Base-by-base conservation (phyloP, 2,329 filamentous ascomycete species). In the Kalaharituber pfeilii region DNA sequence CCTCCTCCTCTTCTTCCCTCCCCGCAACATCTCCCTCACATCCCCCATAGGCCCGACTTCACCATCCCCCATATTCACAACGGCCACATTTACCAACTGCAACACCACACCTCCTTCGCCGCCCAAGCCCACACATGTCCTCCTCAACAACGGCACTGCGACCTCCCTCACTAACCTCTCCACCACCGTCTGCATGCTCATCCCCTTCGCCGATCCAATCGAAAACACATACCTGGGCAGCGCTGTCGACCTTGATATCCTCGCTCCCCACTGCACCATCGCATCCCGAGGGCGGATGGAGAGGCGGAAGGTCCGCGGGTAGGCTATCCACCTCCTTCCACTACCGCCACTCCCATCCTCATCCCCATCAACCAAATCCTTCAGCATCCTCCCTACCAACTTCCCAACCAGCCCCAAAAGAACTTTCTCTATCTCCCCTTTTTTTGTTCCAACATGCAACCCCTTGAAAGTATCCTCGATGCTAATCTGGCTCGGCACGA, bases 391-490 rank as follows among this genome's bases (percentile, higher is more conserved):
- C 55, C 25, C 67, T 63, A 44, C 70, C 65, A 30, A 62, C 56
- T 30, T 64, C 58, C 27, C 66, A 49, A 42, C 52, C 52, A 59
- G n/a, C 26, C 33, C 27, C 54, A 52, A 47, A 24, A 62, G 52
- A n/a, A 59, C 55, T 7, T 45, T 44, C 51, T 56, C 50, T 45
- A 71, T 69, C 20, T 76, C 73, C 9, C 69, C 69, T 71, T 60
- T 83, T 86, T 11, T 71, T 72, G 0, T 82, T 4, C 33, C 33
- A 13, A 15, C 20, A 36, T 36, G 30, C 74, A 1, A 95, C 68
- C 39, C 78, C 24, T 78, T 75, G 66, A 94, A 96, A 15, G 86
- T 91, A 68, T 96, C 88, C 66, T 96, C 89, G 59, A 96, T 91
- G 67, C 86, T 91, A 65, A 96, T 93, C 67, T 95, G 88, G 1